Base-by-base conservation (phyloP, 768 basidiomycete genomes). In the Mycena vulgaris region DNA sequence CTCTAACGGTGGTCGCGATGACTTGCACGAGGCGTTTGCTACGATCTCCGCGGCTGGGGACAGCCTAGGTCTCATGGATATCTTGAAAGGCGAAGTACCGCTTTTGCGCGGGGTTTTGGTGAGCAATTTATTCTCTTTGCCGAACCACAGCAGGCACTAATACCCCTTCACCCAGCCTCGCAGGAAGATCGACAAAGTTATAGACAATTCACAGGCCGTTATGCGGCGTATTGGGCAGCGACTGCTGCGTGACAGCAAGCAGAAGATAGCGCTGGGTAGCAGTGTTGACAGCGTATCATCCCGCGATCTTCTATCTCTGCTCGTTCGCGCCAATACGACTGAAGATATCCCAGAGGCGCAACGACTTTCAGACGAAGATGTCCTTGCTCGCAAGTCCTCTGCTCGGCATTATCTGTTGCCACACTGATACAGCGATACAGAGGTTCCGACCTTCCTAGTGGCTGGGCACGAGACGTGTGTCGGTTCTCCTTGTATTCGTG, bases 301-400 rank as follows among this genome's bases (percentile, higher is more conserved):
- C 5, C 63, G 63, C 16, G 63, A 64, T 17, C 42, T 63, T 17
- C 49, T 63, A 0, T 52, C 61, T 6, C 37, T 63, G 9, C 47
- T 61, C 5, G 59, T 61, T 37, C 59, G 59, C 30, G 59, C 59
- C 42, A 61, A 61, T n/a, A 61, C 17, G 42, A 3, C 42, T 19
- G 35, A 61, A 33, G 31, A 61, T 47, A 61, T 61, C n/a, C 19
- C 59, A 17, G 31, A 33, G 9, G 21, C 21, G 11, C 59, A 61
- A 35, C 42, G 45, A 13, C 30, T 61, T 13, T 61, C 59, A 19
- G 59, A 61, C 7, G 59, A 47, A 23, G 59, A 61, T 48, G 59
- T 61, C 1, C 28, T 61, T 25, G 59, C 59, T 16, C 59, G 59
- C 25, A 45, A 17, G 59, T 61, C 8, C 10, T 23, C 56, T 25